These are phyloP conservation scores for Dalbergia cultrata DNA, from an alignment of 306 rosid genomes.

Conservation along the genomic window DNA sequence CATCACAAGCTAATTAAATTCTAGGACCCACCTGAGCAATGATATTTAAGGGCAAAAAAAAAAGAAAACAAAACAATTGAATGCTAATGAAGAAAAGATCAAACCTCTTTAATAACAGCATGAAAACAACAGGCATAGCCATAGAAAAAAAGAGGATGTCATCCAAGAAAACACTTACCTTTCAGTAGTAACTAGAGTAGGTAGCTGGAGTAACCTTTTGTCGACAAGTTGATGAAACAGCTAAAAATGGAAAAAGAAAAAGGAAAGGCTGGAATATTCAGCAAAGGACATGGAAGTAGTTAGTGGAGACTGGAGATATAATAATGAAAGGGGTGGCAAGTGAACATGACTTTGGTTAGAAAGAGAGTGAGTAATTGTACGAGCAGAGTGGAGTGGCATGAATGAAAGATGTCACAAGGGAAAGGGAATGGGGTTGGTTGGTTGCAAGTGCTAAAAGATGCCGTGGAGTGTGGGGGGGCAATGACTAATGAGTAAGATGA, in stretches of 20 bases:
- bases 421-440: conserved; percentile 39
- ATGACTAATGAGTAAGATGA: conserved; percentile 53
- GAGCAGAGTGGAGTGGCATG: background rate
- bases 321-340: conserved; percentile 16
- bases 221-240: background rate
- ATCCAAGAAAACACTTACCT: background rate
- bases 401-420: conserved; percentile 32
- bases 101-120: conserved; percentile 42
- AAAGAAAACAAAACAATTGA: background rate
- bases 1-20: conserved; percentile 18
- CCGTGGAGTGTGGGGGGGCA: conserved; percentile 48
- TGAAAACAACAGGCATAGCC: background rate
- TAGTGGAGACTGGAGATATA: background rate
- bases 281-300: conserved; percentile 4
- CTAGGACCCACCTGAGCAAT: conserved; percentile 30
- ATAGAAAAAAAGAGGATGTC: conserved; percentile 4
- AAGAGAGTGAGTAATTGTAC: background rate
- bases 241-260: background rate
- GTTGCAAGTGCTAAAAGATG: conserved; percentile 53
- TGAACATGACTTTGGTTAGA: conserved; percentile 5
- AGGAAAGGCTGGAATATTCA: conserved; percentile 5
- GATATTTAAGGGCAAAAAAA: background rate
- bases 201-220: conserved; percentile 1
- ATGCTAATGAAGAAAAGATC: background rate
- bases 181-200: background rate